These are phyloP conservation scores for Colletotrichum sp. DNA, from an alignment of 2,329 filamentous ascomycete genomes.

Conservation along the genomic window DNA sequence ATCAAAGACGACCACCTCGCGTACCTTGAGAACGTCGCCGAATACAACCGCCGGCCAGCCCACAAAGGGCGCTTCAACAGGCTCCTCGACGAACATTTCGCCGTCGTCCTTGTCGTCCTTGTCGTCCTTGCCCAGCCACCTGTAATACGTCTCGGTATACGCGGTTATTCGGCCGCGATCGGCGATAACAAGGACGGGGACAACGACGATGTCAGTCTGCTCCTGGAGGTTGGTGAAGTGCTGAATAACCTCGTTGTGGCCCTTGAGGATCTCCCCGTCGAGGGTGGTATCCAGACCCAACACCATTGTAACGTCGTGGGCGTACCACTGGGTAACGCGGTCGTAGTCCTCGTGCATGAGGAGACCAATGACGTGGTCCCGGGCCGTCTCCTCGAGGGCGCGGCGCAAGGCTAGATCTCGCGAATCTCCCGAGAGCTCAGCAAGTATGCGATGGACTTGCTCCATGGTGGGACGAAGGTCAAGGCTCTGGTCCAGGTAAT, in stretches of 20 bases:
- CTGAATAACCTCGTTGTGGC: not conserved
- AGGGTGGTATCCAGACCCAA: not conserved
- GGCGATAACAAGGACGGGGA: not conserved
- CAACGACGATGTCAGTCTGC: not conserved
- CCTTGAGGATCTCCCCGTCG: not conserved
- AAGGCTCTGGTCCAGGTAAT: not conserved
- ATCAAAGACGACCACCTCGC: not conserved
- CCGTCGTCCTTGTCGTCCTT: not conserved
- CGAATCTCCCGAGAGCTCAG: not conserved
- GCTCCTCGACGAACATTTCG: not conserved
- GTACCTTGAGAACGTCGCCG: not conserved
- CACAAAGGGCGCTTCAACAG: not conserved
- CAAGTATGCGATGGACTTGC: not conserved
- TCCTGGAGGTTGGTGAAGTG: not conserved
- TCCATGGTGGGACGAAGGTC: not conserved
- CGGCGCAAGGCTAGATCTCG: not conserved
- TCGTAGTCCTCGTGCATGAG: not conserved
- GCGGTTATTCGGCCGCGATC: not conserved
- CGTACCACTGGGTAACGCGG: not conserved
- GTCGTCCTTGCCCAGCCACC: not conserved
- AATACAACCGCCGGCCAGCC: not conserved
- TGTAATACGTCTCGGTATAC: not conserved
- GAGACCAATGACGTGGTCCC: not conserved
- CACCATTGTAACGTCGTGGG: not conserved
- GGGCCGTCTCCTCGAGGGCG: not conserved